Percentiles rank a stretch among this genome's conserved stretches.
phyloP scores from a whole-genome alignment of 1,284 basidiomycete genomes.

The Cryptococcus depauperatus region DNA sequence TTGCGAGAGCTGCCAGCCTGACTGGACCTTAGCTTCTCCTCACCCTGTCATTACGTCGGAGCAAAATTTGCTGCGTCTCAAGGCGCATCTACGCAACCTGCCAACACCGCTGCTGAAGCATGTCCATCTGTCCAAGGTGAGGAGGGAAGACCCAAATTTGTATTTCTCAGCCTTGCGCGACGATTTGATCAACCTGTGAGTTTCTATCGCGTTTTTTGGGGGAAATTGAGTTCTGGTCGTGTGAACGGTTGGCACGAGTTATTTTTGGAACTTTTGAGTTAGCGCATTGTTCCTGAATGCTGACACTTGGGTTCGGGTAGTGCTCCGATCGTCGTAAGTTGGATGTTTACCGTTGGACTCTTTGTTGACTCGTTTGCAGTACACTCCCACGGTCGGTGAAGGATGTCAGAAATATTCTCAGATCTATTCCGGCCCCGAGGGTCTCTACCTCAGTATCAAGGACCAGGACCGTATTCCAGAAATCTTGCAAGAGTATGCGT shows the following conservation, averaged over 20 bases:
- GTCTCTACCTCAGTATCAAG: slow-evolving; percentile 65
- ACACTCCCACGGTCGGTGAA: slow-evolving; percentile 87
- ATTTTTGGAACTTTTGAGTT: too few species aligned
- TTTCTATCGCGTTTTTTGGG: slow-evolving; percentile 7
- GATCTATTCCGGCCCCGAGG: slow-evolving; percentile 71
- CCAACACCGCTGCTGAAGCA: slow-evolving; percentile 39
- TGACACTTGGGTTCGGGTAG: too few species aligned
- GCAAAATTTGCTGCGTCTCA: slow-evolving; percentile 38
- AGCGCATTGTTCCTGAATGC: too few species aligned
- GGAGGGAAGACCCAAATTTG: slow-evolving; percentile 34
- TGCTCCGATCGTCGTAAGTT: too few species aligned
- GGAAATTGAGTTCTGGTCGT: background rate
- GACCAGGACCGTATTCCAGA: slow-evolving; percentile 50
- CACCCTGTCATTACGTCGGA: slow-evolving; percentile 17
- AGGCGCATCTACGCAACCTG: slow-evolving; percentile 30
- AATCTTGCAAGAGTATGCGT: slow-evolving; percentile 41
- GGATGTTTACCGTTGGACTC: too few species aligned
- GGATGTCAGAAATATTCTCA: slow-evolving; percentile 77
- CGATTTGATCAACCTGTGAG: slow-evolving; percentile 38
- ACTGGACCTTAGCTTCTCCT: slow-evolving; percentile 3
- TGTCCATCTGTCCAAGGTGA: slow-evolving; percentile 32
- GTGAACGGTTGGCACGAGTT: background rate
- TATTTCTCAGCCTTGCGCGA: slow-evolving; percentile 38
- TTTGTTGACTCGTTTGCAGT: too few species aligned
- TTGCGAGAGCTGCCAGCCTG: background rate